Percentiles rank a stretch among this genome's conserved stretches.
Conservation (phyloP, 2,329 filamentous ascomycete species). For the Corynespora cassiicola region DNA sequence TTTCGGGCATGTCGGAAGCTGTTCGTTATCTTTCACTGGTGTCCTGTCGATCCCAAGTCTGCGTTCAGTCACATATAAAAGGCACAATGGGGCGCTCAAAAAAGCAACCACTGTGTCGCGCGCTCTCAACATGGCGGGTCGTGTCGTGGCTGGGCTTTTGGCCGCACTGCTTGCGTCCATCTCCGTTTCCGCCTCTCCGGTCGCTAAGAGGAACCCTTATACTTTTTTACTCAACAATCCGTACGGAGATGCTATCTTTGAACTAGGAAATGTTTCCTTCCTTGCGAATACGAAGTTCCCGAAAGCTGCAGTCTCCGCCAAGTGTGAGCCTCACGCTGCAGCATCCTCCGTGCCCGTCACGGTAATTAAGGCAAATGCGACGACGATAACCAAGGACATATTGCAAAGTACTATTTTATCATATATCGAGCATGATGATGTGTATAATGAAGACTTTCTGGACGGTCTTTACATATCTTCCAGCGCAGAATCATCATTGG, state of each 20-base stretch:
- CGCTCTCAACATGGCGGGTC: slow-evolving; percentile 14
- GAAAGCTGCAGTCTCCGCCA: slow-evolving; percentile 19
- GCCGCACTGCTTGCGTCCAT: slow-evolving; percentile 14
- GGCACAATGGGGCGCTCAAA: background rate
- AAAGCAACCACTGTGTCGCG: background rate
- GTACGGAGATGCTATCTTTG: slow-evolving; percentile 42
- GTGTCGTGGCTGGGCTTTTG: slow-evolving; percentile 10
- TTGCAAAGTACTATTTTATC: slow-evolving; percentile 36
- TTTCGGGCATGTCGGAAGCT: too few species aligned
- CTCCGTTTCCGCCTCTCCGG: slow-evolving; percentile 15
- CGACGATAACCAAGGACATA: slow-evolving; percentile 31
- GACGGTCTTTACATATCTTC: slow-evolving; percentile 39
- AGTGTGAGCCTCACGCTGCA: slow-evolving; percentile 3
- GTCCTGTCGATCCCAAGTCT: too few species aligned
- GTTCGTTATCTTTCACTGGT: too few species aligned
- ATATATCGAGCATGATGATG: slow-evolving; percentile 45
- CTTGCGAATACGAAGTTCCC: slow-evolving; percentile 44
- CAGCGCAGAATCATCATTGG: slow-evolving; percentile 22
- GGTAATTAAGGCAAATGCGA: slow-evolving; percentile 36
- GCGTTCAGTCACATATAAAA: too few species aligned
- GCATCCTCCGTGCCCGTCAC: slow-evolving; percentile 28
- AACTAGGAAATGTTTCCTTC: slow-evolving; percentile 46
- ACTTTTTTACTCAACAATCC: slow-evolving; percentile 22
- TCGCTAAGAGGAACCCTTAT: slow-evolving; percentile 26
- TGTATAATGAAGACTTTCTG: slow-evolving; percentile 46